phyloP scores from a whole-genome alignment of 768 basidiomycete genomes.

The Tephrocybe sp. region DNA sequence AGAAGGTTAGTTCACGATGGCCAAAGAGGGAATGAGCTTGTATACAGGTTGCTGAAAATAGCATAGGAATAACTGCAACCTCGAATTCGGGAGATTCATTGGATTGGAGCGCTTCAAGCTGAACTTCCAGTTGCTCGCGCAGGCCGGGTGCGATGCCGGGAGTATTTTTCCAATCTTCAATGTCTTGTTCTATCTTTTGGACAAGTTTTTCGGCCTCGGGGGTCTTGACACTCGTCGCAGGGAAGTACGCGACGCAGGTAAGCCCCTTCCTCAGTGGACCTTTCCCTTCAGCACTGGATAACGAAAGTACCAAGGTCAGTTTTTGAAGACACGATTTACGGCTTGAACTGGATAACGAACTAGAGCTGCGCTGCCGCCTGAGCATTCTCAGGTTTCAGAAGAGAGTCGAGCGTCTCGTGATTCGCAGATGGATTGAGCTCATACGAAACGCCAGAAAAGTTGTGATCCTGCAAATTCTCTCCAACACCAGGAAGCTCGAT shows the following conservation, averaged over 20 bases:
- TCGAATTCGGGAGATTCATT: constrained; percentile 23
- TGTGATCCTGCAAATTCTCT: constrained; percentile 19
- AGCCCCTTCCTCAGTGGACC: constrained; percentile 24
- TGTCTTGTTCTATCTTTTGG: constrained; percentile 20
- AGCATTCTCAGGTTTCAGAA: constrained; percentile 4
- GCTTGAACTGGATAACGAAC: neutral
- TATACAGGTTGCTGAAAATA: constrained; percentile 18
- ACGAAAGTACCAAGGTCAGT: neutral
- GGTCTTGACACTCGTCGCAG: constrained; percentile 19
- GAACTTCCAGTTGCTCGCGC: constrained; percentile 37
- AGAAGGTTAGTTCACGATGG: neutral
- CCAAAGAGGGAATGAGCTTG: neutral
- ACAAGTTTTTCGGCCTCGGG: constrained; percentile 16
- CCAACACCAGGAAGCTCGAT: constrained; percentile 17
- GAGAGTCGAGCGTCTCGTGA: constrained; percentile 8
- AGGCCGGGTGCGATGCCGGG: constrained; percentile 27
- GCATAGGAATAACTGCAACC: constrained; percentile 21
- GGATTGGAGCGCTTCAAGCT: constrained; percentile 26
- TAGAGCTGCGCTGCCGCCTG: constrained; percentile 4
- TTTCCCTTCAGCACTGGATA: constrained; percentile 20
- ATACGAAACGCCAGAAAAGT: constrained; percentile 2
- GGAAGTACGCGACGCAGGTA: constrained; percentile 26
- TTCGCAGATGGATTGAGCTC: constrained; percentile 8
- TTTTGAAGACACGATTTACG: neutral
- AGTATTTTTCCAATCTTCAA: constrained; percentile 20